Percentiles rank a stretch among this genome's conserved stretches.
These are phyloP conservation scores for Pleurotus eryngii DNA, from an alignment of 768 basidiomycete genomes.

Conservation along the genomic window DNA sequence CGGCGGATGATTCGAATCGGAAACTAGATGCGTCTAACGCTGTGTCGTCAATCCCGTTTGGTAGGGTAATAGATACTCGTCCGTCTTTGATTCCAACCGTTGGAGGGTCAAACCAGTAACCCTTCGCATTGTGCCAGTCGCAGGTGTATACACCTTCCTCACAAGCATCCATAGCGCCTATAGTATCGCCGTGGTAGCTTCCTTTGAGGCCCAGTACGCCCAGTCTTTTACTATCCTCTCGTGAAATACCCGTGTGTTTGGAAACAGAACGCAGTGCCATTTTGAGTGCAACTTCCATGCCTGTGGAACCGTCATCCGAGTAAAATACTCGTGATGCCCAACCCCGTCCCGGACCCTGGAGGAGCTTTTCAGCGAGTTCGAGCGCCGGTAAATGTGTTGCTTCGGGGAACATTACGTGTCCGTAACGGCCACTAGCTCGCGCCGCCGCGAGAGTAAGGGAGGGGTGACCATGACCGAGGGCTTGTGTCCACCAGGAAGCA, in stretches of 20 bases:
- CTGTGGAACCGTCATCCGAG: constrained; percentile 94
- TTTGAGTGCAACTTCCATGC: constrained; percentile 96
- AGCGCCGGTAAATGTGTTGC: constrained; percentile 86
- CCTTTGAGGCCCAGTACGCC: constrained; percentile 86
- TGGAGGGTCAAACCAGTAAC: constrained; percentile 92
- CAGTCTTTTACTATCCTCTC: constrained; percentile 41
- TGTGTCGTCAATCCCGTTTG: constrained; percentile 39
- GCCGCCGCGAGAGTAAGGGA: constrained; percentile 84
- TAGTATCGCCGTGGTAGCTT: constrained; percentile 97
- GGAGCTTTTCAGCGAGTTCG: constrained; percentile 73
- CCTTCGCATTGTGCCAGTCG: constrained; percentile 93
- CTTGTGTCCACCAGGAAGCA: constrained; percentile 98
- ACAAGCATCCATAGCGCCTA: constrained; percentile 95
- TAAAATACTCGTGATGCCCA: constrained; percentile 94
- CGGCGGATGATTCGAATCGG: constrained; percentile 10
- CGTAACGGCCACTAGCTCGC: constrained; percentile 87
- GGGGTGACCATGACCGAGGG: constrained; percentile 79
- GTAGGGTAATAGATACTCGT: constrained; percentile 47
- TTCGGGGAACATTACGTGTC: constrained; percentile 95
- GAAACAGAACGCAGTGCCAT: constrained; percentile 85
- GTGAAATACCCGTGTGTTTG: constrained; percentile 28
- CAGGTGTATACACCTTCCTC: constrained; percentile 91
- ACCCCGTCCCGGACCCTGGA: constrained; percentile 78
- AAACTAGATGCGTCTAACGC: constrained; percentile 5
- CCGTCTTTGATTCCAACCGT: constrained; percentile 69